Evolutionary conservation across 2,329 filamentous ascomycete species (phyloP).

Genomic region (Calonectria fujianensis): DNA sequence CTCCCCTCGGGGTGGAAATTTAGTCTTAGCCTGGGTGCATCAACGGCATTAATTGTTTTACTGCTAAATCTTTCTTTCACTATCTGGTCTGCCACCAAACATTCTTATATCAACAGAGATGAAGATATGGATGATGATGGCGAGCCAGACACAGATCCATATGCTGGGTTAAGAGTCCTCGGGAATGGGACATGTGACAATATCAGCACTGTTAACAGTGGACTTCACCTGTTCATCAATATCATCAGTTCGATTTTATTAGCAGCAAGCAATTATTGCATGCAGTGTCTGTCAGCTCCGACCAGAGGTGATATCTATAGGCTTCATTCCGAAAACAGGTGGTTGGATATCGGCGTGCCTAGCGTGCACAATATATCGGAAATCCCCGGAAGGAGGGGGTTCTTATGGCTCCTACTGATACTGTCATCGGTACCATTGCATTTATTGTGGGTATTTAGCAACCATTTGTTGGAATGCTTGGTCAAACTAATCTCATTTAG

Average conservation of each 20-base stretch:
- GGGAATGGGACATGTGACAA: background rate
- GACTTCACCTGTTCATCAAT: slow-evolving; percentile 41
- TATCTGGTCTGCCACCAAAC: background rate
- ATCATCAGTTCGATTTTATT: slow-evolving; percentile 37
- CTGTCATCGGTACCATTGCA: slow-evolving; percentile 33
- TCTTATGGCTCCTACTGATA: slow-evolving; percentile 17
- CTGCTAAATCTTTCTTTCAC: background rate
- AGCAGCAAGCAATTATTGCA: slow-evolving; percentile 58
- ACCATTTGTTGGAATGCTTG: background rate
- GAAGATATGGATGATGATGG: background rate
- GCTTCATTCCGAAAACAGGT: slow-evolving; percentile 30
- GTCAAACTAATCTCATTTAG: background rate
- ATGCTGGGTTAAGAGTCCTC: background rate
- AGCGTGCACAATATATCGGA: slow-evolving; percentile 41
- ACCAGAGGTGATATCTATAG: slow-evolving; percentile 56
- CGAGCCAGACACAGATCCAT: background rate
- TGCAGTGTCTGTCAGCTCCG: slow-evolving; percentile 59
- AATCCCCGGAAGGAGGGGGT: slow-evolving; percentile 14
- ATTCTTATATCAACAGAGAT: background rate
- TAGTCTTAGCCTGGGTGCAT: background rate
- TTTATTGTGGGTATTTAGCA: slow-evolving; percentile 16
- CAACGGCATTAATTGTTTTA: background rate
- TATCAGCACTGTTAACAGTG: slow-evolving; percentile 9
- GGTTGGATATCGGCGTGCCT: slow-evolving; percentile 47
- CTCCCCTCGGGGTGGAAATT: background rate